Evolutionary conservation across 345 rosid genomes (phyloP).

Genomic region (Tarenaya hassleriana): DNA sequence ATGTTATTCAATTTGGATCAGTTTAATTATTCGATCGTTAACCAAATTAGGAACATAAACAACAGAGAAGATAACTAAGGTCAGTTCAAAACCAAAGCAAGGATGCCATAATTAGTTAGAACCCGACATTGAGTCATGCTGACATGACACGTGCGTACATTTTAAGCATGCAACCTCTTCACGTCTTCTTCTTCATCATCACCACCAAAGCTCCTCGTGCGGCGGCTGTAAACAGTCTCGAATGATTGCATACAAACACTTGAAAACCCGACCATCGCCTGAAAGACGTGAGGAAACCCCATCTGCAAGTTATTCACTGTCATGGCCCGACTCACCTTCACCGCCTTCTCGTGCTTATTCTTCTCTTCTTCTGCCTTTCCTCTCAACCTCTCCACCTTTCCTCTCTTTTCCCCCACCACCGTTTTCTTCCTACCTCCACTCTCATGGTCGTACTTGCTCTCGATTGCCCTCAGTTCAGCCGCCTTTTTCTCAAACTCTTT

Average conservation of each 20-base stretch:
- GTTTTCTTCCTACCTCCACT: conserved; percentile 43
- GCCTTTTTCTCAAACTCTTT: conserved; percentile 65
- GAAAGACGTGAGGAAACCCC: conserved; percentile 89
- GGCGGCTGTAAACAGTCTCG: conserved; percentile 71
- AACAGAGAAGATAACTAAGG: too few species aligned
- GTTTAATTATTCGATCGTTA: too few species aligned
- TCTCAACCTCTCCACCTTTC: conserved; percentile 51
- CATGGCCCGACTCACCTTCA: conserved; percentile 70
- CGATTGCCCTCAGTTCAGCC: conserved; percentile 56
- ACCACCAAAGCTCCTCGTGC: conserved; percentile 44
- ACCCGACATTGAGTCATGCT: too few species aligned
- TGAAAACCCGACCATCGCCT: conserved; percentile 87
- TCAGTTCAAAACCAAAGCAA: too few species aligned
- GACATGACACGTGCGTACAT: not conserved
- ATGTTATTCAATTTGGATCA: too few species aligned
- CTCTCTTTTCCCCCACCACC: conserved; percentile 55
- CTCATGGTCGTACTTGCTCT: conserved; percentile 68
- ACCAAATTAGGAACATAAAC: too few species aligned
- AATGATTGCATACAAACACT: conserved; percentile 87
- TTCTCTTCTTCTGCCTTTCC: conserved; percentile 83
- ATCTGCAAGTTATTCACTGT: conserved; percentile 83
- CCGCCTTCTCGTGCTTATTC: conserved; percentile 64
- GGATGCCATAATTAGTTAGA: too few species aligned
- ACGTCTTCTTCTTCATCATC: conserved; percentile 35
- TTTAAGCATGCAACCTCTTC: conserved; percentile 27